These are phyloP conservation scores for Barbatosphaeria neglecta DNA, from an alignment of 495 filamentous ascomycete genomes.

Conservation along the genomic window DNA sequence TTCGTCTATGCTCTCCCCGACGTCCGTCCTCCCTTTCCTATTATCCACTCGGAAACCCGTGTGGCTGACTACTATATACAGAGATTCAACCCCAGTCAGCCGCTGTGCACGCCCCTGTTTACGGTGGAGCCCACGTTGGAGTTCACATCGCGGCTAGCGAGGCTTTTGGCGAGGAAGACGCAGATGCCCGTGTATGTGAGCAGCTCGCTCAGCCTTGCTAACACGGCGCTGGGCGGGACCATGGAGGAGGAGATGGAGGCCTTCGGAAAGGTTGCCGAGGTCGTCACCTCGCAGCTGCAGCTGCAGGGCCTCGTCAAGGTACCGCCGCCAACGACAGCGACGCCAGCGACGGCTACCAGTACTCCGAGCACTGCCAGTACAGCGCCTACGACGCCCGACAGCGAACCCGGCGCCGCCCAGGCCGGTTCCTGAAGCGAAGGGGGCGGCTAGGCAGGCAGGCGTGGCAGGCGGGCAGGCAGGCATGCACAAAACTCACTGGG, in stretches of 20 bases:
- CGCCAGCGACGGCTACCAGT: too few relatives aligned
- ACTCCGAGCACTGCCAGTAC: too few relatives aligned
- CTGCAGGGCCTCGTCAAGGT: neutral
- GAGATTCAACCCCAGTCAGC: constrained; percentile 44
- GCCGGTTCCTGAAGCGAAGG: too few relatives aligned
- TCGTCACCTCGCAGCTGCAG: constrained; percentile 49
- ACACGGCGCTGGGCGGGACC: constrained; percentile 55
- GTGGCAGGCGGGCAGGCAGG: too few relatives aligned
- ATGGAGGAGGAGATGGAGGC: constrained; percentile 96
- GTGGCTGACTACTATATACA: constrained; percentile 16
- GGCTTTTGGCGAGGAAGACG: constrained; percentile 61
- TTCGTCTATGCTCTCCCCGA: constrained; percentile 91
- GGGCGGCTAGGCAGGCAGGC: too few relatives aligned
- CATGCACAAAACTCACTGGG: too few relatives aligned
- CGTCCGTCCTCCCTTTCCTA: constrained; percentile 36
- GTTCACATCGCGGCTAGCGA: constrained; percentile 75
- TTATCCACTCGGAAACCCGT: too few relatives aligned
- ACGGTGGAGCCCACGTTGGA: constrained; percentile 63
- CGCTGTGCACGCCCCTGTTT: constrained; percentile 70
- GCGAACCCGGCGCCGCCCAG: neutral
- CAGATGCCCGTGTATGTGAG: constrained; percentile 71
- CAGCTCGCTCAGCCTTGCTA: constrained; percentile 58
- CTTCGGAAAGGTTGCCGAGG: constrained; percentile 56
- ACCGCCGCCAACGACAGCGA: neutral
- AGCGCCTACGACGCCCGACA: neutral